Evolutionary conservation across 495 filamentous ascomycete species (phyloP).

Genomic region (Aspergillus carlsbadensis): DNA sequence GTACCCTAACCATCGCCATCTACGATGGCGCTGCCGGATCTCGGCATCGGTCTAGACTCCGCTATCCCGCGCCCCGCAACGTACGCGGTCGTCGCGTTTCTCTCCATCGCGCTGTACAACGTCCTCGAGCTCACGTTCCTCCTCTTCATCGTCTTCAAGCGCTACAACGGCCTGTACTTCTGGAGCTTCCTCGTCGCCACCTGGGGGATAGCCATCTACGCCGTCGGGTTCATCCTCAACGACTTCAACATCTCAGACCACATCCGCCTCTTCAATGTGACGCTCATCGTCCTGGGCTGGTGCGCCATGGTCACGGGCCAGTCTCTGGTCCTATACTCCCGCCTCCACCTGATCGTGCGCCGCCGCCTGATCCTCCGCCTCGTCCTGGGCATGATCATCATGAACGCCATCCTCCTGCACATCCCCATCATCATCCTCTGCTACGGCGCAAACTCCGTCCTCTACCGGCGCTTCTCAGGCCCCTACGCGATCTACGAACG

Average conservation of each 20-base stretch:
- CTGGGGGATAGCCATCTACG: slow-evolving; percentile 40
- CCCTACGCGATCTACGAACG: slow-evolving; percentile 25
- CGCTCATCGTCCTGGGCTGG: background rate
- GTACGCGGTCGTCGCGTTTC: slow-evolving; percentile 35
- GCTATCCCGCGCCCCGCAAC: slow-evolving; percentile 8
- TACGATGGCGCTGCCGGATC: no score
- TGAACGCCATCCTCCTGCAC: slow-evolving; percentile 47
- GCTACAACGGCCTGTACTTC: slow-evolving; percentile 48
- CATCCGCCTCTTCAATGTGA: background rate
- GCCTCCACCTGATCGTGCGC: slow-evolving; percentile 59
- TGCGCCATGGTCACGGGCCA: slow-evolving; percentile 15
- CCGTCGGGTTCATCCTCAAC: slow-evolving; percentile 45
- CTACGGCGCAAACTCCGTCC: background rate
- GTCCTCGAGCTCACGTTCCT: slow-evolving; percentile 45
- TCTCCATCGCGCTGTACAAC: slow-evolving; percentile 48
- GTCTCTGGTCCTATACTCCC: slow-evolving; percentile 48
- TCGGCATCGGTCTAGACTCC: no score
- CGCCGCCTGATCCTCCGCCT: slow-evolving; percentile 42
- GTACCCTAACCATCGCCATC: no score
- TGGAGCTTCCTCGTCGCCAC: slow-evolving; percentile 49
- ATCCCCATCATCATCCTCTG: slow-evolving; percentile 51
- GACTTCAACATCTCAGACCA: slow-evolving; percentile 25
- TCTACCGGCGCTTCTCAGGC: background rate
- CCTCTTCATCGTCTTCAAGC: slow-evolving; percentile 48
- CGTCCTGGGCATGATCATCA: slow-evolving; percentile 55